Evolutionary conservation across 108 stramenopile genomes (phyloP).

Genomic region (Schizochytrium sp.): DNA sequence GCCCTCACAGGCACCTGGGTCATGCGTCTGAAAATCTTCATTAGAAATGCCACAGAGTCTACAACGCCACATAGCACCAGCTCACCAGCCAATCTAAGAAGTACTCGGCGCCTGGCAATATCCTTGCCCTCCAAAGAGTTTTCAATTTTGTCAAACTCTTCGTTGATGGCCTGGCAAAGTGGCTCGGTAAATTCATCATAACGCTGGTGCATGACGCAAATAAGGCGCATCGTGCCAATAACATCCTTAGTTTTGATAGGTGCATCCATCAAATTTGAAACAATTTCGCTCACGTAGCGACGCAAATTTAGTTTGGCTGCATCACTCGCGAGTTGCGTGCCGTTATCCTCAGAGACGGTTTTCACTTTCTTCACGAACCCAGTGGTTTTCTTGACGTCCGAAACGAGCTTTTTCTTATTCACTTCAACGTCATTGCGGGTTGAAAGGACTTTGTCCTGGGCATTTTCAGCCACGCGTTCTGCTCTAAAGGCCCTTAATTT

Average conservation of each 20-base stretch:
- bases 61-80: constrained; percentile 41
- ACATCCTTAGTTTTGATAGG: constrained; percentile 38
- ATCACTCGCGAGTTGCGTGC: constrained; percentile 38
- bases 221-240: background rate
- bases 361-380: constrained; percentile 42
- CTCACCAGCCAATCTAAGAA: background rate
- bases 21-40: constrained; percentile 53
- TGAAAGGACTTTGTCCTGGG: background rate
- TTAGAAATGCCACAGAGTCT: constrained; percentile 30
- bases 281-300: constrained; percentile 55
- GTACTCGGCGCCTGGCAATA: constrained; percentile 10
- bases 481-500: background rate
- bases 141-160: constrained; percentile 31
- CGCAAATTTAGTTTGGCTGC: constrained; percentile 50
- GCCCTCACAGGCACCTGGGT: constrained; percentile 27
- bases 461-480: background rate
- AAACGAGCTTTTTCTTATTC: constrained; percentile 39
- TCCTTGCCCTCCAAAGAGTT: background rate
- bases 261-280: constrained; percentile 5
- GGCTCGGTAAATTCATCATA: constrained; percentile 37
- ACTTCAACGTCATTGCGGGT: constrained; percentile 7
- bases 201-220: constrained; percentile 36
- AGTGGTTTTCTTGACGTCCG: constrained; percentile 60
- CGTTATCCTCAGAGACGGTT: constrained; percentile 9
- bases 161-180: background rate